These are phyloP conservation scores for Usnea hakonensis DNA, from an alignment of 495 filamentous ascomycete genomes.

Conservation along the genomic window DNA sequence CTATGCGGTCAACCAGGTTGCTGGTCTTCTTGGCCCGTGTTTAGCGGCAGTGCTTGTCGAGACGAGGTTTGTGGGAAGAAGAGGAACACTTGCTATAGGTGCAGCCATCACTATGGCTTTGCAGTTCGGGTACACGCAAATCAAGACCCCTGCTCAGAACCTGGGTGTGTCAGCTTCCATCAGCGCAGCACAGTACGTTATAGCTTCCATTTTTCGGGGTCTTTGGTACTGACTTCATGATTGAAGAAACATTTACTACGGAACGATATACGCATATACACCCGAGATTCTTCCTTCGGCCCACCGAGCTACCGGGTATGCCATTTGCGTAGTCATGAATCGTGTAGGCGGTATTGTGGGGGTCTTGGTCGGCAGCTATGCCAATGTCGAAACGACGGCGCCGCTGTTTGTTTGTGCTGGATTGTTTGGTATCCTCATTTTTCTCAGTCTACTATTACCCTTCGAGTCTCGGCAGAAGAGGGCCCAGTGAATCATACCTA, in stretches of 20 bases:
- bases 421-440: slow-evolving; percentile 28
- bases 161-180: slow-evolving; percentile 37
- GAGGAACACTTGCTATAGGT: slow-evolving; percentile 35
- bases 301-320: slow-evolving; percentile 39
- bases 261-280: slow-evolving; percentile 41
- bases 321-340: slow-evolving; percentile 35
- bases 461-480: slow-evolving; percentile 30
- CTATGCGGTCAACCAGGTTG: slow-evolving; percentile 40
- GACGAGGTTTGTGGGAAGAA: slow-evolving; percentile 29
- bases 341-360: slow-evolving; percentile 35
- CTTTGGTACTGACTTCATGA: neutral
- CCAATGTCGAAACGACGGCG: slow-evolving; percentile 30
- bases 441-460: slow-evolving; percentile 33
- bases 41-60: slow-evolving; percentile 35
- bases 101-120: slow-evolving; percentile 37
- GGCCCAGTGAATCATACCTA: slow-evolving; percentile 5
- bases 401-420: slow-evolving; percentile 37
- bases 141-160: slow-evolving; percentile 36
- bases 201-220: neutral
- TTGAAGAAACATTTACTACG: slow-evolving; percentile 39
- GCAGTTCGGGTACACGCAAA: slow-evolving; percentile 39
- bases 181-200: slow-evolving; percentile 27
- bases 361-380: slow-evolving; percentile 35
- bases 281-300: slow-evolving; percentile 38
- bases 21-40: slow-evolving; percentile 34